Evolutionary conservation across 805 yeast species (phyloP).

Genomic region (Yarrowia sp.): DNA sequence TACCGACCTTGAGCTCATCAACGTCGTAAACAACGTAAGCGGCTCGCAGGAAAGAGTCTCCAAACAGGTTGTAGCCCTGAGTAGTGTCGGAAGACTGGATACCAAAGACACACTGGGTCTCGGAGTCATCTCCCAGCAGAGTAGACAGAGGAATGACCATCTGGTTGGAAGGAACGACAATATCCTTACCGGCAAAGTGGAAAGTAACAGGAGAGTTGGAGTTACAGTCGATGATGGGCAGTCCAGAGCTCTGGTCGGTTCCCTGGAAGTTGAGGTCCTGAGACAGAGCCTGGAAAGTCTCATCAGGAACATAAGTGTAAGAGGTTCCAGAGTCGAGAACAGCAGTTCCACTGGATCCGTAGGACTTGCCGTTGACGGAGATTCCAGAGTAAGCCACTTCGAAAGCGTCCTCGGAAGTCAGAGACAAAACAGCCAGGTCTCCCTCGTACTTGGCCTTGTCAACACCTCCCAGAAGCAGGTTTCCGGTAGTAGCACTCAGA

Average conservation of each 20-base stretch:
- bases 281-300: slow-evolving; percentile 34
- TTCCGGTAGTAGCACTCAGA: slow-evolving; percentile 32
- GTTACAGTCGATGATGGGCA: slow-evolving; percentile 74
- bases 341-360: neutral
- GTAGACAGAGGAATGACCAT: slow-evolving; percentile 45
- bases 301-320: slow-evolving; percentile 45
- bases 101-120: slow-evolving; percentile 94
- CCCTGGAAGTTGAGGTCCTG: slow-evolving; percentile 41
- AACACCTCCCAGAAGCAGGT: slow-evolving; percentile 33
- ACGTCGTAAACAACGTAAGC: slow-evolving; percentile 67
- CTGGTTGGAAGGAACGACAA: slow-evolving; percentile 83
- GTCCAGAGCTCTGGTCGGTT: slow-evolving; percentile 95
- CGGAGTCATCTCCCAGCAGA: slow-evolving; percentile 88
- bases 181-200: slow-evolving; percentile 87
- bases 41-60: slow-evolving; percentile 60
- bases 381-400: slow-evolving; percentile 37
- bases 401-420: slow-evolving; percentile 38
- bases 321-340: slow-evolving; percentile 57
- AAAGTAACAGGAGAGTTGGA: slow-evolving; percentile 87
- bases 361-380: slow-evolving; percentile 32
- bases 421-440: slow-evolving; percentile 38
- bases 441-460: slow-evolving; percentile 30
- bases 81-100: slow-evolving; percentile 94
- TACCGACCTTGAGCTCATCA: slow-evolving; percentile 52
- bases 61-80: slow-evolving; percentile 41